Percentiles rank a stretch among this genome's conserved stretches.
Evolutionary conservation across 305 asterid genomes (phyloP).

Genomic region (Nicotiana rustica): DNA sequence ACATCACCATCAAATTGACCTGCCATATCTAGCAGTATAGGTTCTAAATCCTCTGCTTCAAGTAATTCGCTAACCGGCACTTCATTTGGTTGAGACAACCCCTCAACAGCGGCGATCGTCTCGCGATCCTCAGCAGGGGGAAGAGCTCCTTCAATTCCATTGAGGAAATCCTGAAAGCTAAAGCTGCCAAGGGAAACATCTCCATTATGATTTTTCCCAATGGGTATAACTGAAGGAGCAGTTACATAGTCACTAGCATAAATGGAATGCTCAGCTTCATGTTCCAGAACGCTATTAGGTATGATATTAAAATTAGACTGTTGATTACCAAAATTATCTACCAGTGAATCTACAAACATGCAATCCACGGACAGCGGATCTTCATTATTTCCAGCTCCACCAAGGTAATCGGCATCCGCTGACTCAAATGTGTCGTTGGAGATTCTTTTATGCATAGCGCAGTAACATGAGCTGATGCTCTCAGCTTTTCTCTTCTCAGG

Average conservation of each 20-base stretch:
- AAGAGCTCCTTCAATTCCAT: conserved; percentile 41
- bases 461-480: conserved; percentile 59
- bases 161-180: conserved; percentile 40
- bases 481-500: conserved; percentile 65
- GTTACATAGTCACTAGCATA: conserved; percentile 37
- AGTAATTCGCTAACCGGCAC: conserved; percentile 43
- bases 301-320: conserved; percentile 41
- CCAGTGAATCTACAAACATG: conserved; percentile 39
- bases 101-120: conserved; percentile 20
- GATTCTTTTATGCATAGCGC: conserved; percentile 74
- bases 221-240: conserved; percentile 37
- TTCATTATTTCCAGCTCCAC: conserved; percentile 39
- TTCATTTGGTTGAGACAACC: conserved; percentile 46
- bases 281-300: conserved; percentile 41
- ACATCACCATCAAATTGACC: conserved; percentile 33
- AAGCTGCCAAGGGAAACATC: conserved; percentile 41
- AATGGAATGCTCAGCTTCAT: conserved; percentile 38
- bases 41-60: conserved; percentile 44
- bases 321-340: conserved; percentile 47
- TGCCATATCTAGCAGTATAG: not conserved
- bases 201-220: conserved; percentile 41
- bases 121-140: conserved; percentile 38
- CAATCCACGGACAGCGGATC: conserved; percentile 40
- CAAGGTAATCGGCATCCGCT: conserved; percentile 44
- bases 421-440: conserved; percentile 51